Conservation (phyloP, 2,329 filamentous ascomycete species). For the Penicillium olsonii region DNA sequence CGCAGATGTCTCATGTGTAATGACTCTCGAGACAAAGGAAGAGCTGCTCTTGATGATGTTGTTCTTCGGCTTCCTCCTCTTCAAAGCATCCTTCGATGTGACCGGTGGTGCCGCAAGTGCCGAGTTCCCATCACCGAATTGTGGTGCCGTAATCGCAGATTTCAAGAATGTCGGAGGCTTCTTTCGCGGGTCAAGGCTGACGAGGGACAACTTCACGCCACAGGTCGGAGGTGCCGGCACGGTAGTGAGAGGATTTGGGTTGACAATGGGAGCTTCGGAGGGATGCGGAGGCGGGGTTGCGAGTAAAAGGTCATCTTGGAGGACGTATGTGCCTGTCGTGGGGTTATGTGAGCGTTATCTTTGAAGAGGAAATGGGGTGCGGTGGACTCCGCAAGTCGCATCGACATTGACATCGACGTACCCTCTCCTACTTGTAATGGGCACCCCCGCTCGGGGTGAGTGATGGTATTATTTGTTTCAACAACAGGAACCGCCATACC, state of each 20-base stretch:
- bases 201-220: constrained; percentile 80
- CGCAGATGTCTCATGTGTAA: constrained; percentile 77
- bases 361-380: not conserved
- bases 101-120: constrained; percentile 59
- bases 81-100: constrained; percentile 66
- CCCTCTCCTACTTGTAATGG: constrained; percentile 94
- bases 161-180: constrained; percentile 42
- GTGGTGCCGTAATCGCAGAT: constrained; percentile 53
- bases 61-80: constrained; percentile 92
- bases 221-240: constrained; percentile 78
- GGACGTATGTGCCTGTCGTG: constrained; percentile 75
- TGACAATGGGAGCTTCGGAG: constrained; percentile 82
- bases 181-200: constrained; percentile 67
- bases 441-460: constrained; percentile 79
- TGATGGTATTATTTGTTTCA: constrained; percentile 90
- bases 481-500: constrained; percentile 73
- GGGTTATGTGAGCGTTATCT: constrained; percentile 21
- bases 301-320: constrained; percentile 88
- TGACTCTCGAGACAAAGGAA: constrained; percentile 95
- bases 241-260: constrained; percentile 88
- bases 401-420: constrained; percentile 45
- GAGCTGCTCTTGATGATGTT: constrained; percentile 99
- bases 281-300: constrained; percentile 95
- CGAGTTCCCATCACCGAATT: constrained; percentile 85
- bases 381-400: not conserved